Base-by-base conservation (phyloP, 805 yeast species). In the Suhomyces kilbournensis region DNA sequence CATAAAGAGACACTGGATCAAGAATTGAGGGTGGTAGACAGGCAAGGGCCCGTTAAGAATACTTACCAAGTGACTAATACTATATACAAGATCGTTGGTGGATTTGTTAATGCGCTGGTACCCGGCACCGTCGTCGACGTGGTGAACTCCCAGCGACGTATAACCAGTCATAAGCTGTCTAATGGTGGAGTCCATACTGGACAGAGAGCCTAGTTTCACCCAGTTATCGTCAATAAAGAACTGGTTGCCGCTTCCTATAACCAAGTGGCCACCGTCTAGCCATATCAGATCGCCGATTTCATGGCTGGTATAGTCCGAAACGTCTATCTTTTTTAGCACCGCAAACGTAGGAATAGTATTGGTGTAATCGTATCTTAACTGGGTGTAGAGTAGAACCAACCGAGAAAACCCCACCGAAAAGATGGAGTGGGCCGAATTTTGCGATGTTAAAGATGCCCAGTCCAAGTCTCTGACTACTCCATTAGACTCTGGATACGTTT, bases 21-120 rank as follows among this genome's bases (percentile, higher is more conserved):
- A 67, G 49, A 90, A 79, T 66, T 91, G 97, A 0, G 98, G 98
- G 62, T 93, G 97, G 60, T 89, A 92, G 0, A 90, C 70, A 0
- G 97, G 97, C 14, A 93, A 67, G 0, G 96, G 94, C 30, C 97
- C 97, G 69, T 92, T 92, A 51, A 92, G 70, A 4, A 91, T 85
- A 14, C 89, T 74, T 47, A 86, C 88, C 52, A 92, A 74, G 58
- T 86, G 87, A 53, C 88, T 78, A 2, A 92, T 79, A 55, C 78
- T 81, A 53, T 63, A 69, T 3, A 63, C 59, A 6, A 55, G 26
- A 40, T 60, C 60, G 7, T 61, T 55, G 14, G 53, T 49, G n/a
- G 56, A 46, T 34, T 42, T 50, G n/a, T 45, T 42, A 10, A 42
- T 48, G 8, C 46, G 30, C 30, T 47, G 45, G 39, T 54, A 52